A percentile compares a stretch with the other conserved stretches of the same genome.
Conservation (phyloP, 306 rosid genomes). For the Medicago arabica region DNA sequence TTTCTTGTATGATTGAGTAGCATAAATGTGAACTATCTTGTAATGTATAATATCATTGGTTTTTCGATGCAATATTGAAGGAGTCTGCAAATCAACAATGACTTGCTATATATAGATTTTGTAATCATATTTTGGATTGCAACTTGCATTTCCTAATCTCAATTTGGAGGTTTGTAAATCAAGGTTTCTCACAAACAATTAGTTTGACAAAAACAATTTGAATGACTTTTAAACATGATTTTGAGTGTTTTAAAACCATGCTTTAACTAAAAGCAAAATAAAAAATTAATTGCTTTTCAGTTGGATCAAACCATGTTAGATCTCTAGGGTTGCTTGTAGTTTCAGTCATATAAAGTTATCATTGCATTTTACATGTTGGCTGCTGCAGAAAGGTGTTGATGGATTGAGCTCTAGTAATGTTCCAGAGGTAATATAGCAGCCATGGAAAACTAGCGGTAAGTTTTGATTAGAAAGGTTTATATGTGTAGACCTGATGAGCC, state of each 20-base stretch:
- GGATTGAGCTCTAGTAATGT: neutral
- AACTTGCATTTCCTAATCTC: too few species aligned
- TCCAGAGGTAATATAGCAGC: neutral
- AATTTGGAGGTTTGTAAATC: too few species aligned
- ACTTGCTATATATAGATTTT: slow-evolving; percentile 12
- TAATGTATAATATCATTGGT: slow-evolving; percentile 31
- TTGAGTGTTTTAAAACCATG: neutral
- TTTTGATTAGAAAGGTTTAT: slow-evolving; percentile 19
- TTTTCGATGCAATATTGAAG: slow-evolving; percentile 36
- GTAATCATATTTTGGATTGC: neutral
- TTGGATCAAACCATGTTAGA: slow-evolving; percentile 33
- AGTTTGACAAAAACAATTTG: neutral
- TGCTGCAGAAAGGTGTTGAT: slow-evolving; percentile 21
- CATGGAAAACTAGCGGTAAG: neutral
- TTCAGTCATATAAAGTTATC: slow-evolving; percentile 41
- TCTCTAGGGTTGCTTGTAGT: slow-evolving; percentile 57
- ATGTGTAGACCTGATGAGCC: neutral
- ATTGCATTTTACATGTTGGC: slow-evolving; percentile 6
- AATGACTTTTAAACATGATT: neutral
- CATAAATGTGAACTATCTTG: slow-evolving; percentile 28
- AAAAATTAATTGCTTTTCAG: neutral
- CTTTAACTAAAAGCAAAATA: neutral
- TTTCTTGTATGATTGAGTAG: neutral
- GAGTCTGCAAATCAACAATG: slow-evolving; percentile 9
- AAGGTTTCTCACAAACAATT: neutral